Evolutionary conservation across 768 basidiomycete species (phyloP).

Genomic region (Panellus pusillus): DNA sequence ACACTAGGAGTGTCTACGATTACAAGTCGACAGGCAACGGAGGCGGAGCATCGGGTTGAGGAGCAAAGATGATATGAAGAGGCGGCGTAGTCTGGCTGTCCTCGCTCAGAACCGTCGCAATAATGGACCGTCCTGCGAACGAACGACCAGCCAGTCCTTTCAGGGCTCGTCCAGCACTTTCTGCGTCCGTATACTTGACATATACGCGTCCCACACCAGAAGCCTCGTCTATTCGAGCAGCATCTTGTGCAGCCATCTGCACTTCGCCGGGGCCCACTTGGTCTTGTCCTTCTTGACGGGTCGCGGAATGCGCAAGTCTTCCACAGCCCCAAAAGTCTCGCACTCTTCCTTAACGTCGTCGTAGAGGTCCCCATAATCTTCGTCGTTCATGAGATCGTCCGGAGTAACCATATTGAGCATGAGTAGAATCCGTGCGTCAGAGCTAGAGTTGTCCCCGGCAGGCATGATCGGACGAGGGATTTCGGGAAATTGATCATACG

Average conservation of each 20-base stretch:
- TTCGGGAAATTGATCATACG: constrained; percentile 79
- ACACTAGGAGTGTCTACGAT: constrained; percentile 12
- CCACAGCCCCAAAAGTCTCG: constrained; percentile 73
- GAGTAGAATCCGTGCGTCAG: constrained; percentile 82
- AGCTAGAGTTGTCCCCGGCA: constrained; percentile 62
- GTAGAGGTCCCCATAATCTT: constrained; percentile 91
- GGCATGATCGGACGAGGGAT: constrained; percentile 89
- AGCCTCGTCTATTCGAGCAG: constrained; percentile 78
- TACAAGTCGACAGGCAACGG: constrained; percentile 56
- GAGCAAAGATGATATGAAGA: constrained; percentile 78
- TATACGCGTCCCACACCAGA: constrained; percentile 95
- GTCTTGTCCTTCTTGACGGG: constrained; percentile 85
- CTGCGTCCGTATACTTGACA: constrained; percentile 74
- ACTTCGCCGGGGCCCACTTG: constrained; percentile 70
- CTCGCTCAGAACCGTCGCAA: constrained; percentile 80
- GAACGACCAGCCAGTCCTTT: constrained; percentile 87
- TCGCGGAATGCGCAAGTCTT: constrained; percentile 85
- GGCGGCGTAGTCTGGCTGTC: constrained; percentile 86
- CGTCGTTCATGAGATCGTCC: constrained; percentile 87
- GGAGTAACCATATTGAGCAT: constrained; percentile 98
- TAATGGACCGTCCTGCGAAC: constrained; percentile 84
- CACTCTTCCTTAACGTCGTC: constrained; percentile 96
- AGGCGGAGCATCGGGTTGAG: constrained; percentile 79
- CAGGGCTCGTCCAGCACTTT: constrained; percentile 68
- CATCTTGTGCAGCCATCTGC: constrained; percentile 61